A percentile compares a stretch with the other conserved stretches of the same genome.
Conservation (phyloP, 208 protist genomes). For the Leishmania mexicana region DNA sequence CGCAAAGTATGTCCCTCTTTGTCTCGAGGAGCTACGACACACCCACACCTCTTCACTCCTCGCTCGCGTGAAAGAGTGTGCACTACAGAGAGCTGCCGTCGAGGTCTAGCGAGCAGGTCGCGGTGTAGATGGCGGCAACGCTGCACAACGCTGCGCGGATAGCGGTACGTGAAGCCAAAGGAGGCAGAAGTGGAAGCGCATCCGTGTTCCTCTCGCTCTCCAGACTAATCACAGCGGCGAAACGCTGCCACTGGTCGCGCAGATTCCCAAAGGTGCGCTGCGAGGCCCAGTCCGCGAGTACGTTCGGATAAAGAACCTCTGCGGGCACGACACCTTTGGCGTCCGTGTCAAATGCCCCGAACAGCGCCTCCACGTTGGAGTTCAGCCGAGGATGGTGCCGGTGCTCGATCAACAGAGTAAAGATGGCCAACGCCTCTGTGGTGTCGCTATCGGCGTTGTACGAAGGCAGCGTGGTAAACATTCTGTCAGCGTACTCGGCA, state of each 20-base stretch:
- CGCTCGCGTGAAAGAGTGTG: background rate
- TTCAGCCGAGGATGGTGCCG: conserved; percentile 61
- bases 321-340: conserved; percentile 44
- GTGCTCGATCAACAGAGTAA: conserved; percentile 62
- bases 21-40: background rate
- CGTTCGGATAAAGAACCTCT: conserved; percentile 45
- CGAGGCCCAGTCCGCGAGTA: conserved; percentile 63
- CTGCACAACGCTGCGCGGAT: conserved; percentile 55
- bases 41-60: background rate
- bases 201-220: conserved; percentile 28
- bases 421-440: conserved; percentile 35
- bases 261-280: conserved; percentile 70
- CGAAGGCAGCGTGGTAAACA: conserved; percentile 45
- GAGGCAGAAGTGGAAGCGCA: conserved; percentile 30
- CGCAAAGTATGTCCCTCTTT: background rate
- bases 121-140: conserved; percentile 35
- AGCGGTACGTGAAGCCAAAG: conserved; percentile 33
- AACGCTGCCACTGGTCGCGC: conserved; percentile 65
- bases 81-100: conserved; percentile 39
- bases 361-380: conserved; percentile 61
- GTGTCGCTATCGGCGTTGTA: conserved; percentile 26
- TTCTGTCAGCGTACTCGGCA: conserved; percentile 36
- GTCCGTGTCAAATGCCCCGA: conserved; percentile 66
- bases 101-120: conserved; percentile 62
- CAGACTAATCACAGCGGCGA: conserved; percentile 46